phyloP scores from a whole-genome alignment of 1,139 yeast genomes.

The Sugiyamaella grinbergsii region DNA sequence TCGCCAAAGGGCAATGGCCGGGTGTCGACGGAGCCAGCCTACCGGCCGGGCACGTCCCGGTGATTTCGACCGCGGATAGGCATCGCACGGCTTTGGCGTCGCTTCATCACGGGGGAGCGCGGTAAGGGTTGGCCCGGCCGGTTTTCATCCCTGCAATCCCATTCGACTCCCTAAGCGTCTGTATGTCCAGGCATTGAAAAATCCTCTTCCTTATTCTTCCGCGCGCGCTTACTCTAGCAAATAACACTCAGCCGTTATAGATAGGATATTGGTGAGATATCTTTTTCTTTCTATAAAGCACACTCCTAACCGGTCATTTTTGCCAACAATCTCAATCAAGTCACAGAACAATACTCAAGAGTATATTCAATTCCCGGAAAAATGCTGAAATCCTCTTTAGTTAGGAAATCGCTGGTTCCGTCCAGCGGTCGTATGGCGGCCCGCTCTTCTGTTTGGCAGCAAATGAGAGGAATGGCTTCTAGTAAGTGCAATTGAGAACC shows the following conservation, averaged over 20 bases:
- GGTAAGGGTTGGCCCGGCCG: slow-evolving; percentile 11
- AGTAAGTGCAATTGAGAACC: slow-evolving; percentile 29
- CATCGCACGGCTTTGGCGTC: neutral
- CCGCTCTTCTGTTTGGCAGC: slow-evolving; percentile 20
- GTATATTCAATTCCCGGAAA: neutral
- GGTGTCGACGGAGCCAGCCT: no score
- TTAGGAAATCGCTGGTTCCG: slow-evolving; percentile 20
- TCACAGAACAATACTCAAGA: neutral
- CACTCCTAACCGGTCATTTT: no score
- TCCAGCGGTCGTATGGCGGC: slow-evolving; percentile 16
- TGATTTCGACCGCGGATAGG: slow-evolving; percentile 3
- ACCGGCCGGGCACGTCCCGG: no score
- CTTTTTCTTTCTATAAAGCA: no score
- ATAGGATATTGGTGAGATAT: no score
- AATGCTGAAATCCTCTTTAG: slow-evolving; percentile 22
- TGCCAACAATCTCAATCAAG: no score
- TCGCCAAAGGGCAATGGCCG: no score
- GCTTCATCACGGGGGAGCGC: neutral
- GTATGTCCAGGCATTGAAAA: no score
- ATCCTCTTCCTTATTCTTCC: neutral
- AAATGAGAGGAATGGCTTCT: slow-evolving; percentile 23
- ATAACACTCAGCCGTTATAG: neutral
- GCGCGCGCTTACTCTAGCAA: slow-evolving; percentile 6
- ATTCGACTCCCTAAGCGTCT: no score
- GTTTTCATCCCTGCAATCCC: slow-evolving; percentile 3